Evolutionary conservation across 2,329 filamentous ascomycete genomes (phyloP), one percentile per base, ranked within the genome.

Genomic region (Colletotrichum somersetense): DNA sequence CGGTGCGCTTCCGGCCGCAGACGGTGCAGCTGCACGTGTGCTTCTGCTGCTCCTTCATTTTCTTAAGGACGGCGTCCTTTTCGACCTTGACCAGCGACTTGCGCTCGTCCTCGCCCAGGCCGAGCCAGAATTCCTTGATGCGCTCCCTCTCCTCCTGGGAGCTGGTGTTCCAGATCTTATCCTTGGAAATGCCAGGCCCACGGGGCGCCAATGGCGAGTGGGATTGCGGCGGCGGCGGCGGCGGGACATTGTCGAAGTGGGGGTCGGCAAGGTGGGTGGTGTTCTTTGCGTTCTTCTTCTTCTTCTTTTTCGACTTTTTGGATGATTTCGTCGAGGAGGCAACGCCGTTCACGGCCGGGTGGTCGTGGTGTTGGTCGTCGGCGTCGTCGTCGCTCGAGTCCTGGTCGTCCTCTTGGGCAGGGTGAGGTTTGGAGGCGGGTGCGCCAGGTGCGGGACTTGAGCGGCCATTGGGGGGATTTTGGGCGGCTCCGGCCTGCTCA

Each of bases 1-100:
- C 96, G 16, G 93, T 97, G 66, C 96, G 91, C 85, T 99, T 99
- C 75, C 96, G 90, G 65, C 96, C 96, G 81, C 96, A 99, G 52
- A 99, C 96, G 5, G 95, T 97, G 83, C 96, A 99, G 81, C 95
- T 98, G 86, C 96, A 99, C 2, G 96, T 98, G 81, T 98, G 95
- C 83, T 98, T 98, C 82, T 99, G 96, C 82, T 99, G 96, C 82
- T 99, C 96, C 87, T 99, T 99, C 96, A 99, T 99, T 86, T 99
- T 99, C 79, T 94, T 95, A 68, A 99, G 85, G 0, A 99, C 96
- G 10, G 96, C 96, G 82, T 99, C 96, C 84, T 99, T 99, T 83
- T 99, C 96, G 40, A 99, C 96, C 83, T 98, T 98, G 79, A 99
- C 95, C 58, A 99, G 86, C 20, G 94, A 96, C 80, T 97, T 96